Percentiles rank a stretch among this genome's conserved stretches.
Conservation (phyloP, 805 yeast genomes). For the Candida odintsovae region DNA sequence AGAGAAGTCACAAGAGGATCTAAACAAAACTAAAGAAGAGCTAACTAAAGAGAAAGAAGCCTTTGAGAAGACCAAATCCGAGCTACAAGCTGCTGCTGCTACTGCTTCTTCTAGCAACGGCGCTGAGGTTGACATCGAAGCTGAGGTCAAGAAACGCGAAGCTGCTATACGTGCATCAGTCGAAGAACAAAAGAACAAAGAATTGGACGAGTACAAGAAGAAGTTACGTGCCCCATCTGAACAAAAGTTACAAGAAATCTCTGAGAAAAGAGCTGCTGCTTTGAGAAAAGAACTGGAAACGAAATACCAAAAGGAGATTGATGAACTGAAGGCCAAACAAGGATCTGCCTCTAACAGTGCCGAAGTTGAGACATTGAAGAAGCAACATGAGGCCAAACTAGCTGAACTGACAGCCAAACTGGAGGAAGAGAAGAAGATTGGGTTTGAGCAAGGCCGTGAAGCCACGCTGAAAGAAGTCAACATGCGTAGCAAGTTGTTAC, state of each 20-base stretch:
- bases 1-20: slow-evolving; percentile 14
- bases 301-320: slow-evolving; percentile 25
- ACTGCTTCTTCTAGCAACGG: background rate
- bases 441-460: slow-evolving; percentile 19
- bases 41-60: background rate
- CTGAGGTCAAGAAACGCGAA: slow-evolving; percentile 17
- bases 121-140: slow-evolving; percentile 4
- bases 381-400: slow-evolving; percentile 27
- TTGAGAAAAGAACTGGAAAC: slow-evolving; percentile 23
- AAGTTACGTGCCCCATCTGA: slow-evolving; percentile 34
- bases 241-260: slow-evolving; percentile 25
- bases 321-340: slow-evolving; percentile 1
- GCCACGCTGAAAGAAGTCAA: slow-evolving; percentile 28
- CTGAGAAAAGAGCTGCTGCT: slow-evolving; percentile 24
- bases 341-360: background rate
- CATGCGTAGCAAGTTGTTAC: slow-evolving; percentile 36
- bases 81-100: slow-evolving; percentile 1
- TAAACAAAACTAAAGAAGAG: slow-evolving; percentile 8
- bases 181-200: slow-evolving; percentile 18
- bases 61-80: slow-evolving; percentile 4
- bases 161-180: slow-evolving; percentile 21
- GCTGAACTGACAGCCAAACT: slow-evolving; percentile 25
- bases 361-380: background rate
- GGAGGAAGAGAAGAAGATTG: slow-evolving; percentile 17
- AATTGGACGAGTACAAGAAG: slow-evolving; percentile 23